Conservation (phyloP, 1,284 basidiomycete genomes). For the Chalciporus sp. region DNA sequence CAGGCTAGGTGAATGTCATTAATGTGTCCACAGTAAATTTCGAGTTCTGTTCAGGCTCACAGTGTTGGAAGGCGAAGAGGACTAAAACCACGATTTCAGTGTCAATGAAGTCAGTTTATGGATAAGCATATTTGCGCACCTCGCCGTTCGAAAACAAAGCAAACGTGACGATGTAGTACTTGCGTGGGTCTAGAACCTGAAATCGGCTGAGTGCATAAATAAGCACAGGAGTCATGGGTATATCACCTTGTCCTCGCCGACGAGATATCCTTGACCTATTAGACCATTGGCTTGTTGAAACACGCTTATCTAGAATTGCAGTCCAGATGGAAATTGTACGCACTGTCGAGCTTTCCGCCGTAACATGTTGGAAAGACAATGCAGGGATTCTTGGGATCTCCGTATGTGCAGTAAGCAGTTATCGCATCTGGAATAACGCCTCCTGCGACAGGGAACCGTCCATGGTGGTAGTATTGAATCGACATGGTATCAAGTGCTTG, state of each 20-base stretch:
- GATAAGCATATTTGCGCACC: constrained; percentile 33
- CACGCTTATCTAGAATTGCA: neutral
- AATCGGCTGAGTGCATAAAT: neutral
- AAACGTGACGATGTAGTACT: constrained; percentile 60
- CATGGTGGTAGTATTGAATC: constrained; percentile 41
- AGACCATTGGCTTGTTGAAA: constrained; percentile 26
- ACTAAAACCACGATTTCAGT: neutral
- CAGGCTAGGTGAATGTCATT: constrained; percentile 34
- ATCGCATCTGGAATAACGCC: constrained; percentile 41
- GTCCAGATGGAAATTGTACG: constrained; percentile 12
- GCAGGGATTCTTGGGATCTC: constrained; percentile 39
- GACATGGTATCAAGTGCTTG: constrained; percentile 21
- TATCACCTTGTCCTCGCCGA: constrained; percentile 50
- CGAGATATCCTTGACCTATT: constrained; percentile 51
- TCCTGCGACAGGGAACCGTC: constrained; percentile 38
- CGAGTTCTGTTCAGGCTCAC: constrained; percentile 9
- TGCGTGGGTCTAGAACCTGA: constrained; percentile 49
- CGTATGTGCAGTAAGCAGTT: constrained; percentile 42
- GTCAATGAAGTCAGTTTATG: neutral
- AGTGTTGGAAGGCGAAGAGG: constrained; percentile 24
- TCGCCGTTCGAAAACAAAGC: constrained; percentile 62
- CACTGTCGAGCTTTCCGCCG: constrained; percentile 39
- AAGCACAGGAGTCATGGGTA: neutral
- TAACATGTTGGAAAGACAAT: constrained; percentile 45
- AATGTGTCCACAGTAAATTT: neutral